Evolutionary conservation across 768 basidiomycete species (phyloP).

Genomic region (Baorangia bicolor): DNA sequence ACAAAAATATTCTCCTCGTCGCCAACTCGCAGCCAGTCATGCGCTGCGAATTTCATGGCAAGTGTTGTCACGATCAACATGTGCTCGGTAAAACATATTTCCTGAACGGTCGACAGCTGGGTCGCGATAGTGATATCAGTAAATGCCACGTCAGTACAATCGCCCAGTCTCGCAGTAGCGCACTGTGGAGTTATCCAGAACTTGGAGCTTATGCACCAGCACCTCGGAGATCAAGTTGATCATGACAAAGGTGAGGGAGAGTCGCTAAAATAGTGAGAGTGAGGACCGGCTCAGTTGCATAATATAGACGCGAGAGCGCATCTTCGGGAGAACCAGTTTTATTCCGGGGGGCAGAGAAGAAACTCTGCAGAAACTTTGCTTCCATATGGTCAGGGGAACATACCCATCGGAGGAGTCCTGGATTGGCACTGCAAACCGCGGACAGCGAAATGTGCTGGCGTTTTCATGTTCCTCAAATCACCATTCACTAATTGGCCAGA

Average conservation of each 20-base stretch:
- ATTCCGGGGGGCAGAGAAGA: too few species aligned
- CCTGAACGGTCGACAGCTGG: neutral
- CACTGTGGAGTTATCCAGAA: neutral
- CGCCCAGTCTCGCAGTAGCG: neutral
- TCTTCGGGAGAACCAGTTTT: neutral
- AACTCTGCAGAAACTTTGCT: too few species aligned
- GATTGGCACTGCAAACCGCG: neutral
- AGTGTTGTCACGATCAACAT: neutral
- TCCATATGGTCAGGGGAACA: neutral
- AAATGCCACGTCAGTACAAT: neutral
- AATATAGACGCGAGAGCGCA: too few species aligned
- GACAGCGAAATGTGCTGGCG: neutral
- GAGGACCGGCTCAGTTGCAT: neutral
- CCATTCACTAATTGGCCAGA: slow-evolving; percentile 10
- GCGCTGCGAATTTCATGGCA: neutral
- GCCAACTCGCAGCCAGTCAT: neutral
- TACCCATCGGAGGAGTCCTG: neutral
- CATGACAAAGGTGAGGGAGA: neutral
- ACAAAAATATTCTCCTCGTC: neutral
- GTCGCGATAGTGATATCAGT: neutral
- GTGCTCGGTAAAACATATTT: neutral
- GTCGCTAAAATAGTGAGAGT: neutral
- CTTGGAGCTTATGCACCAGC: neutral
- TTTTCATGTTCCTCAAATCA: slow-evolving; percentile 10
- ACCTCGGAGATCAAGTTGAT: neutral